Base-by-base conservation (phyloP, 352 stramenopile genomes). In the Globisporangium paroecandrum region DNA sequence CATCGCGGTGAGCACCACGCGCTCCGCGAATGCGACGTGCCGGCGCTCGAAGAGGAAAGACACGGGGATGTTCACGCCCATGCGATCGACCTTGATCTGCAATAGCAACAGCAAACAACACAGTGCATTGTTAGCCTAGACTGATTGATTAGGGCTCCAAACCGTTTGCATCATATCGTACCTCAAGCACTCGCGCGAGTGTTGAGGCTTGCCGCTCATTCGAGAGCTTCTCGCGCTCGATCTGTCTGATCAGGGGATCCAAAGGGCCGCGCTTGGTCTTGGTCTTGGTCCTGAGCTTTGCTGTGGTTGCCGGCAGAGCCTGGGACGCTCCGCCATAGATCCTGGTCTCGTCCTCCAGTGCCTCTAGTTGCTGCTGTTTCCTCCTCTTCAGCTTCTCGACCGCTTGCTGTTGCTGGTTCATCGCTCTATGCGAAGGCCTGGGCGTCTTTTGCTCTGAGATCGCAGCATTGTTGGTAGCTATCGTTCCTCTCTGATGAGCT, bases 1-100 rank as follows among this genome's bases (percentile, higher is more conserved):
- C 66, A 76, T 69, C 1, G 38, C 34, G 4, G 56, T 66, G 29
- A 78, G 51, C 63, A 74, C 36, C 5, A 70, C 54, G 22, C 73
- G 73, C 61, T 76, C 25, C 1, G 67, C 69, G 20, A 76, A 69
- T 15, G 61, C 73, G 22, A 67, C 36, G n/a, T 72, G 69, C 6
- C 72, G 47, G 4, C 25, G 60, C 24, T 70, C 66, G 25, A 69
- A 27, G n/a, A 78, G 36, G 58, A 78, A 78, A 51, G 55, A 6
- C n/a, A 78, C 20, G 8, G 73, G 69, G n/a, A 78, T 64, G n/a
- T n/a, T 12, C 15, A 46, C 13, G 9, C 51, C 63, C 49, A 68
- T 43, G 25, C 63, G 36, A n/a, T 64, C 63, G 10, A 68, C 56
- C 27, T 68, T 68, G 27, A 49, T 8, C 62, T 68, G 53, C 9